Evolutionary conservation across 768 basidiomycete species (phyloP).

Genomic region (Baorangia bicolor): DNA sequence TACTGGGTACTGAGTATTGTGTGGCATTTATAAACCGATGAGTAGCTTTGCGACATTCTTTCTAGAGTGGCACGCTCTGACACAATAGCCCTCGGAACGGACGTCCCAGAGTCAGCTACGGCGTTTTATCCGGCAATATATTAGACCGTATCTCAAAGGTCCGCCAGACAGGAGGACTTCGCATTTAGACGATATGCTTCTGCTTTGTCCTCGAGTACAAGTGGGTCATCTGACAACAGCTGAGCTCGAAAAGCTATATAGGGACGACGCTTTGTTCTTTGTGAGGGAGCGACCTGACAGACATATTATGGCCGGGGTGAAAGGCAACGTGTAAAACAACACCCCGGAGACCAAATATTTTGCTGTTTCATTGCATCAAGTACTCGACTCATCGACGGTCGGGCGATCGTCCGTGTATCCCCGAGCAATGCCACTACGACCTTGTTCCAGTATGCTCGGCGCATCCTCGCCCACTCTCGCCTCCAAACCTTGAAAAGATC

Average conservation of each 20-base stretch:
- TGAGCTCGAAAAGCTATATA: background rate
- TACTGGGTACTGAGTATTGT: background rate
- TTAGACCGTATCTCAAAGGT: background rate
- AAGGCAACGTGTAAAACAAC: background rate
- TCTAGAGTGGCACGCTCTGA: background rate
- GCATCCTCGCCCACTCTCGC: conserved; percentile 71
- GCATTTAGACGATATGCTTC: background rate
- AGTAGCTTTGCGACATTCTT: background rate
- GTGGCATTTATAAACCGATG: background rate
- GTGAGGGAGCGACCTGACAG: background rate
- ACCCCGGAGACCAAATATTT: background rate
- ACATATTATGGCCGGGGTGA: background rate
- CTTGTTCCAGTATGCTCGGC: conserved; percentile 84
- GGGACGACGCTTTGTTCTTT: background rate
- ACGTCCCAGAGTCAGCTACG: background rate
- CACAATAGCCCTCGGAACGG: background rate
- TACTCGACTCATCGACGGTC: background rate
- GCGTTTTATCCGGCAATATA: too few species aligned
- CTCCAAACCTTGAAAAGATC: conserved; percentile 83
- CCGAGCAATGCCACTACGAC: conserved; percentile 84
- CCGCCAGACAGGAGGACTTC: background rate
- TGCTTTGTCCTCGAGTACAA: background rate
- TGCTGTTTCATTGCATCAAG: background rate
- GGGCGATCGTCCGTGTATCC: conserved; percentile 67
- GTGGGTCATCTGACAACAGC: background rate